Conservation (phyloP, 2,329 filamentous ascomycete species). For the Cladosporium oxysporum region DNA sequence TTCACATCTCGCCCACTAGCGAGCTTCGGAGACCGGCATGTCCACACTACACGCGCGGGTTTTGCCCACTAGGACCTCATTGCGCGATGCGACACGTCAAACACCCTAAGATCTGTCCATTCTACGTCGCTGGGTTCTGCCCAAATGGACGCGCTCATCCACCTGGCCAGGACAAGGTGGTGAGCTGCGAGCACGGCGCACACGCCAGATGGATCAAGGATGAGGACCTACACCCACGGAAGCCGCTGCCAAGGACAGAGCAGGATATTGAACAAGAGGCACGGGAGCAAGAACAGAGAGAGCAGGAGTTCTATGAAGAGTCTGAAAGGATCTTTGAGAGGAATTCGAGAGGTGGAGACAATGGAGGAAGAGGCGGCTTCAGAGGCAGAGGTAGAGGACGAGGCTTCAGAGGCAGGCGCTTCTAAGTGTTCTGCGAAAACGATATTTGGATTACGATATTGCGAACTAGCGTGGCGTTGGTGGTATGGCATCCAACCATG, state of each 20-base stretch:
- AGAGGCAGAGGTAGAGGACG: constrained; percentile 42
- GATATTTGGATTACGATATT: neutral
- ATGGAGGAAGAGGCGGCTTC: constrained; percentile 50
- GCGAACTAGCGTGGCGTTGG: constrained; percentile 11
- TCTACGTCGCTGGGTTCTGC: constrained; percentile 92
- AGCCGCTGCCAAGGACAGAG: constrained; percentile 63
- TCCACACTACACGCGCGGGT: constrained; percentile 83
- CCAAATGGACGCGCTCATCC: constrained; percentile 64
- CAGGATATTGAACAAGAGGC: constrained; percentile 72
- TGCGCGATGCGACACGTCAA: constrained; percentile 90
- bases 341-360: constrained; percentile 52
- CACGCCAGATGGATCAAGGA: constrained; percentile 77
- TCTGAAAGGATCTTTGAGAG: constrained; percentile 49
- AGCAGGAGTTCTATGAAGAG: constrained; percentile 55
- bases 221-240: constrained; percentile 59
- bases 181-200: constrained; percentile 72
- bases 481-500: constrained; percentile 15
- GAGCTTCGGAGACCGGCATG: constrained; percentile 65
- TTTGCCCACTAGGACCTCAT: constrained; percentile 84
- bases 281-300: constrained; percentile 59
- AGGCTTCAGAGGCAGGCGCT: constrained; percentile 24
- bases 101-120: constrained; percentile 71
- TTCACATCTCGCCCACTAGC: constrained; percentile 66
- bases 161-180: constrained; percentile 38
- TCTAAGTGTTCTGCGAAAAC: neutral